phyloP scores from a whole-genome alignment of 495 filamentous ascomycete species.

The Rostrohypoxylon terebratum region DNA sequence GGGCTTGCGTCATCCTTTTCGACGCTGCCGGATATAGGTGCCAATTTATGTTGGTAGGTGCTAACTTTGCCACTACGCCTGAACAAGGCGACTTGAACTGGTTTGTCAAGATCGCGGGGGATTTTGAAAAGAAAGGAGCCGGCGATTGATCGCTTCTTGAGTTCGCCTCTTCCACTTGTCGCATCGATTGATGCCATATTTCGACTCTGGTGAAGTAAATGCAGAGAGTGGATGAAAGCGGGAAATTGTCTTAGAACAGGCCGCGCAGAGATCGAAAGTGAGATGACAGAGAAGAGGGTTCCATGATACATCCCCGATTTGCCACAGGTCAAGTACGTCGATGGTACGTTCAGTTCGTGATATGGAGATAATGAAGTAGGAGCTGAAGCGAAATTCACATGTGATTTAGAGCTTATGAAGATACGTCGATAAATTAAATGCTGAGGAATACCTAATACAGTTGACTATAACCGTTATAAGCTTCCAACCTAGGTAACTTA shows the following conservation, averaged over 20 bases:
- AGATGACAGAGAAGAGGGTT: background rate
- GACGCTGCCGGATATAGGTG: conserved; percentile 71
- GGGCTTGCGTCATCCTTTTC: conserved; percentile 62
- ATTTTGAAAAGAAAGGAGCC: conserved; percentile 68
- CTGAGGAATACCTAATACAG: no score
- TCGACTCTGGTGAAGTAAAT: background rate
- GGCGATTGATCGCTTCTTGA: conserved; percentile 62
- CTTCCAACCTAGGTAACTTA: no score
- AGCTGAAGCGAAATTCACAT: background rate
- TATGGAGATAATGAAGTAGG: no score
- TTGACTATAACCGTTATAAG: no score
- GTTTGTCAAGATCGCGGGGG: conserved; percentile 42
- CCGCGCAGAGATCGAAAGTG: background rate
- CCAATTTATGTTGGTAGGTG: conserved; percentile 68
- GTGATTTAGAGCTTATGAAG: background rate
- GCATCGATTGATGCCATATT: conserved; percentile 29
- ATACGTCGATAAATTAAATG: no score
- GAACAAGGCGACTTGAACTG: conserved; percentile 67
- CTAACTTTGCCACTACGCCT: conserved; percentile 66
- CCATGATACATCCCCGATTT: conserved; percentile 27
- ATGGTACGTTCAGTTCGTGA: conserved; percentile 19
- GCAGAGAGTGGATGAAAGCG: background rate
- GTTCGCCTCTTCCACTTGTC: background rate
- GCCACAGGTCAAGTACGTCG: background rate
- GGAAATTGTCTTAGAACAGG: background rate